Conservation (phyloP, 176 grass and related monocot species). For the Zoysia pacifica region DNA sequence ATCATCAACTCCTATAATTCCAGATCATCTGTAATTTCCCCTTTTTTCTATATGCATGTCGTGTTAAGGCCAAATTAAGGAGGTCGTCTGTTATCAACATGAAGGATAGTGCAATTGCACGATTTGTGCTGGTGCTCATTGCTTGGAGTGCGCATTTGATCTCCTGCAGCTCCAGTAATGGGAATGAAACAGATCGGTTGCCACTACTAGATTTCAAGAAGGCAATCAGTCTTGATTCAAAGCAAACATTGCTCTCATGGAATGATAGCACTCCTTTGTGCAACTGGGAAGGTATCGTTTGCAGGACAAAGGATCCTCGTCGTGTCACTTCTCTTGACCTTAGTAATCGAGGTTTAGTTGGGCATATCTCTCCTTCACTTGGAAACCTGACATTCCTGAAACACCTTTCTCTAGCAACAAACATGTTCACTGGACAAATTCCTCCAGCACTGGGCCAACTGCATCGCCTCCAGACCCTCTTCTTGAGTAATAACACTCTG, state of each 20-base stretch:
- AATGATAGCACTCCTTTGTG: slow-evolving; percentile 35
- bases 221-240: slow-evolving; percentile 4
- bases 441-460: slow-evolving; percentile 30
- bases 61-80: too few species aligned
- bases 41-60: too few species aligned
- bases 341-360: not conserved
- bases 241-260: slow-evolving; percentile 30
- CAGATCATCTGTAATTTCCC: too few species aligned
- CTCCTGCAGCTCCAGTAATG: not conserved
- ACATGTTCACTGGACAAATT: slow-evolving; percentile 24
- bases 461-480: not conserved
- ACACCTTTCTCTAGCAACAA: not conserved
- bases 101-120: too few species aligned
- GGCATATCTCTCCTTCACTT: slow-evolving; percentile 26
- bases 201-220: slow-evolving; percentile 12
- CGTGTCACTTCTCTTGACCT: slow-evolving; percentile 24
- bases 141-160: not conserved
- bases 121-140: not conserved
- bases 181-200: not conserved
- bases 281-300: slow-evolving; percentile 19
- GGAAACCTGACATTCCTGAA: slow-evolving; percentile 24
- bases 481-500: not conserved
- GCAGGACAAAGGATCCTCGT: not conserved
- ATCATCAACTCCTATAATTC: too few species aligned
- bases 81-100: too few species aligned